phyloP scores from a whole-genome alignment of 1,284 basidiomycete genomes.

The Malassezia nana region DNA sequence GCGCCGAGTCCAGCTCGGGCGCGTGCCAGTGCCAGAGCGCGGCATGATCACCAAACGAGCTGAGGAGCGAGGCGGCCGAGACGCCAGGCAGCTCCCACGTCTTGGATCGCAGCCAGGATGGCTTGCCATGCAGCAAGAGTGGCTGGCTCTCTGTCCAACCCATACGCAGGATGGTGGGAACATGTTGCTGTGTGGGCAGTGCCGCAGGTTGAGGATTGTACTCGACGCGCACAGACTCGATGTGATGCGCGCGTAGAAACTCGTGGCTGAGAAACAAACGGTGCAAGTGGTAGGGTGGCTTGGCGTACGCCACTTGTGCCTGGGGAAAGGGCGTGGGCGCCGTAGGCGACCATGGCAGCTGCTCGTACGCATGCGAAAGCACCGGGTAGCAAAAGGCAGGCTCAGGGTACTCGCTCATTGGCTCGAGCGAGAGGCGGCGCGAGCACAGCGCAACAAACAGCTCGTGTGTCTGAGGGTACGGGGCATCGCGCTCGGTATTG shows the following conservation, averaged over 20 bases:
- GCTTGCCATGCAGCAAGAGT: conserved; percentile 1
- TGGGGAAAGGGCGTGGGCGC: conserved; percentile 18
- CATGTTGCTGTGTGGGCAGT: conserved; percentile 9
- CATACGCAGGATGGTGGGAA: conserved; percentile 20
- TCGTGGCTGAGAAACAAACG: conserved; percentile 23
- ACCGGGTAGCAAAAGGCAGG: conserved; percentile 11
- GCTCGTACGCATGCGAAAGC: conserved; percentile 7
- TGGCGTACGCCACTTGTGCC: conserved; percentile 24
- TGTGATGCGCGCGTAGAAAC: conserved; percentile 18
- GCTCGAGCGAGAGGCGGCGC: not conserved
- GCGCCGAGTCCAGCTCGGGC: conserved; percentile 22
- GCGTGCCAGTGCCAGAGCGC: conserved; percentile 22
- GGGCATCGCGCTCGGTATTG: conserved; percentile 20
- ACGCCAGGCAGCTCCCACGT: conserved; percentile 9
- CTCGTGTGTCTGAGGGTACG: conserved; percentile 22
- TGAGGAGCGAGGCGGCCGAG: not conserved
- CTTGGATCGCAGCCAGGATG: not conserved
- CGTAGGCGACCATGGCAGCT: conserved; percentile 17
- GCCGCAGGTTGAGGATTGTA: not conserved
- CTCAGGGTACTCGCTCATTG: not conserved
- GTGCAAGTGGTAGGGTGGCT: conserved; percentile 22
- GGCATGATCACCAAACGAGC: conserved; percentile 3
- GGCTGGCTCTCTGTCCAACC: conserved; percentile 23
- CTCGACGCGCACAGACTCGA: conserved; percentile 30
- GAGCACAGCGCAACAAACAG: conserved; percentile 24